Conservation (phyloP, 257 asterid genomes). For the Anisodus acutangulus region DNA sequence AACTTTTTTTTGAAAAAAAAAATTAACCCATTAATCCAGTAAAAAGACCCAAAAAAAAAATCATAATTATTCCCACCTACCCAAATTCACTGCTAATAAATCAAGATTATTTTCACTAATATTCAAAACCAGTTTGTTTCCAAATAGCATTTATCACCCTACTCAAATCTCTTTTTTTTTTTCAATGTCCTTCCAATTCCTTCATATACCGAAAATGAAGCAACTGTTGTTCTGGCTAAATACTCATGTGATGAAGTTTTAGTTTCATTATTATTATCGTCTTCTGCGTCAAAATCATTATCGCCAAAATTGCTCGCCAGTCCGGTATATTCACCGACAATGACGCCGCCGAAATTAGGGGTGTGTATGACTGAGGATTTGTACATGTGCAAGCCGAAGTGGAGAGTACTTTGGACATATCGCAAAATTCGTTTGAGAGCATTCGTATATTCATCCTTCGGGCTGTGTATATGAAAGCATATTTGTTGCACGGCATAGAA, state of each 20-base stretch:
- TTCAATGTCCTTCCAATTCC: constrained; percentile 83
- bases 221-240: constrained; percentile 68
- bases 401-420: too few relatives aligned
- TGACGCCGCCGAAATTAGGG: constrained; percentile 37
- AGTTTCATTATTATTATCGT: constrained; percentile 32
- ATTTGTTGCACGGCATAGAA: too few relatives aligned
- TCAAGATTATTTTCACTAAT: constrained; percentile 34
- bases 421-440: too few relatives aligned
- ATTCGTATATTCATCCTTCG: too few relatives aligned
- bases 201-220: constrained; percentile 84
- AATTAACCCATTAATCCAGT: background rate
- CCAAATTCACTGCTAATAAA: background rate
- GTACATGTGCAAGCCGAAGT: too few relatives aligned
- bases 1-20: background rate
- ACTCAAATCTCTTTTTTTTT: constrained; percentile 90
- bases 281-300: too few relatives aligned
- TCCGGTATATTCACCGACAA: constrained; percentile 82
- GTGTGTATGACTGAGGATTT: too few relatives aligned
- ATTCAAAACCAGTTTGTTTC: constrained; percentile 84
- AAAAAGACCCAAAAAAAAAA: background rate
- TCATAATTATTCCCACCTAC: background rate
- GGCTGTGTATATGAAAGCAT: too few relatives aligned
- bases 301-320: constrained; percentile 55
- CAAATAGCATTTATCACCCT: constrained; percentile 87
- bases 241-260: constrained; percentile 86